phyloP scores from a whole-genome alignment of 495 filamentous ascomycete genomes.

The Bacidia gigantensis region DNA sequence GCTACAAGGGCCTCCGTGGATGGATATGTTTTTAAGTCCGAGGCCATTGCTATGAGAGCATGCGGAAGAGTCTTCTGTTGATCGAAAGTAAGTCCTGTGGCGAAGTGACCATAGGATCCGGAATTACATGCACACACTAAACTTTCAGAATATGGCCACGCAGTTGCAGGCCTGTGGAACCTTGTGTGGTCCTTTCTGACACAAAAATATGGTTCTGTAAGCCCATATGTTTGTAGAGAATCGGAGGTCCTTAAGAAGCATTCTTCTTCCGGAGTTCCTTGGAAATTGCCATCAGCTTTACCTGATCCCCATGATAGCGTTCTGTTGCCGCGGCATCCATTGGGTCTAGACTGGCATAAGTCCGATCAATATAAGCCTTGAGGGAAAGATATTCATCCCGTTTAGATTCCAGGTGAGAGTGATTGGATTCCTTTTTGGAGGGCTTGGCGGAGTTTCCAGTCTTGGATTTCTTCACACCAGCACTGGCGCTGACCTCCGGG shows the following conservation, averaged over 20 bases:
- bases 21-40: too few relatives aligned
- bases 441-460: slow-evolving; percentile 2
- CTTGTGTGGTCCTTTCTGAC: neutral
- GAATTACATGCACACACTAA: too few relatives aligned
- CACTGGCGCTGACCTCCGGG: slow-evolving; percentile 7
- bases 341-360: slow-evolving; percentile 8
- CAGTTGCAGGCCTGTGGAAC: neutral
- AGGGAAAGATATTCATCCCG: slow-evolving; percentile 7
- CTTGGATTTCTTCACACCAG: slow-evolving; percentile 11
- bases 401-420: slow-evolving; percentile 7
- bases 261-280: neutral
- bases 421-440: slow-evolving; percentile 1
- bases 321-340: slow-evolving; percentile 10
- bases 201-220: neutral
- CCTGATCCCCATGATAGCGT: slow-evolving; percentile 1
- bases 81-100: neutral
- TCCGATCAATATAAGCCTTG: neutral
- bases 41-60: neutral
- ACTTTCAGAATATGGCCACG: neutral
- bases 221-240: neutral
- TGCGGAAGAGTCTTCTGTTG: neutral
- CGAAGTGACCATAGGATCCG: too few relatives aligned
- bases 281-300: neutral
- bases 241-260: neutral
- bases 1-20: too few relatives aligned